phyloP scores from a whole-genome alignment of 176 grass and related monocot species.

The Triticum aestivum region DNA sequence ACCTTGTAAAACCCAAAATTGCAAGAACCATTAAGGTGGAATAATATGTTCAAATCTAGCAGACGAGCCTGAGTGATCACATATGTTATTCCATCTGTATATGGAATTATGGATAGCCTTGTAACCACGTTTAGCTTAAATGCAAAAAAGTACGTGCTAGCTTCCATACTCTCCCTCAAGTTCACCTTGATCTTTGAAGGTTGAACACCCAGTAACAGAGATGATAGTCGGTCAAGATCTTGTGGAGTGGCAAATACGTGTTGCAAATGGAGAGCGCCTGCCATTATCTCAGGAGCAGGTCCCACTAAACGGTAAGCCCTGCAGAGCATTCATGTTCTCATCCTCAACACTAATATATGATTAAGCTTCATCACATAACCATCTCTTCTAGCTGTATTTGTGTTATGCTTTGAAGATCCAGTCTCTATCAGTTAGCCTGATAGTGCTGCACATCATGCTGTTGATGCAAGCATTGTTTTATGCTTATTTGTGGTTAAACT shows the following conservation, averaged over 20 bases:
- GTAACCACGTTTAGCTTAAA: neutral
- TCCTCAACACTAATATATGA: neutral
- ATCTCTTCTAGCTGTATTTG: neutral
- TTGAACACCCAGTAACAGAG: constrained; percentile 95
- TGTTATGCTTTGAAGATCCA: neutral
- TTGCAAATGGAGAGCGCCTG: constrained; percentile 86
- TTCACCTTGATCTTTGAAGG: constrained; percentile 47
- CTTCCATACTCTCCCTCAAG: neutral
- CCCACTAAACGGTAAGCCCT: constrained; percentile 69
- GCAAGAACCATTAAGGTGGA: neutral
- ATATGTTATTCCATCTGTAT: neutral
- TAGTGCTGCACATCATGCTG: neutral
- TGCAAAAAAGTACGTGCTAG: neutral
- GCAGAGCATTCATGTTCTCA: neutral
- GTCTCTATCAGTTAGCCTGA: neutral
- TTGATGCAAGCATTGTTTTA: neutral
- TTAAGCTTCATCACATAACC: neutral
- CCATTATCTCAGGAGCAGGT: constrained; percentile 80
- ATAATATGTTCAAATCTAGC: neutral
- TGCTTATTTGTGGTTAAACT: neutral
- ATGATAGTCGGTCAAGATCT: constrained; percentile 98
- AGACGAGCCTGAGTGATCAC: neutral
- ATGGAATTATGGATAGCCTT: neutral
- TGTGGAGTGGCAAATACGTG: constrained; percentile 98
- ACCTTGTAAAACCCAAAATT: constrained; percentile 15